Evolutionary conservation across 2,329 filamentous ascomycete species (phyloP).

Genomic region (Penicillium digitatum): DNA sequence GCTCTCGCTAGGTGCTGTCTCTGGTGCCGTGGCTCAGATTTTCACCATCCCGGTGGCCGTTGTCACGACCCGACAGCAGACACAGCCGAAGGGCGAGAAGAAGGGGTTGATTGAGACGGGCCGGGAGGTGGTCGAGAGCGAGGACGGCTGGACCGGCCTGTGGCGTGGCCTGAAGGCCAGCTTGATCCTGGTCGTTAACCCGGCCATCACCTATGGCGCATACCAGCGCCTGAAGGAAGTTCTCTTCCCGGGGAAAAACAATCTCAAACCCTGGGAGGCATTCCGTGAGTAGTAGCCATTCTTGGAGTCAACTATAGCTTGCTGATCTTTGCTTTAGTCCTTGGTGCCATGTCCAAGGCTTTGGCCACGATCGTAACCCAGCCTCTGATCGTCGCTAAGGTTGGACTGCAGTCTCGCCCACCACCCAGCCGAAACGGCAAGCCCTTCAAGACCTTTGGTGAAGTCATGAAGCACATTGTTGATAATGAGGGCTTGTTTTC

Average conservation of each 20-base stretch:
- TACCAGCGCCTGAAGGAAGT: slow-evolving; percentile 81
- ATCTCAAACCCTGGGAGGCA: slow-evolving; percentile 76
- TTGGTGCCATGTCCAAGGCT: slow-evolving; percentile 89
- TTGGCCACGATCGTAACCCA: slow-evolving; percentile 89
- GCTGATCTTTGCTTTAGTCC: slow-evolving; percentile 52
- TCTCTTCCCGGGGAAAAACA: slow-evolving; percentile 72
- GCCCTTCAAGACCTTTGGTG: slow-evolving; percentile 86
- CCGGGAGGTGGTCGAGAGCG: slow-evolving; percentile 80
- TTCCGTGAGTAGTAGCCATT: slow-evolving; percentile 65
- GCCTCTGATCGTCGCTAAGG: slow-evolving; percentile 95
- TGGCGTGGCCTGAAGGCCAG: slow-evolving; percentile 18
- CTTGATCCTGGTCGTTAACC: slow-evolving; percentile 19
- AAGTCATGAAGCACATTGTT: slow-evolving; percentile 93
- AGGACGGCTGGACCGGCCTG: slow-evolving; percentile 65
- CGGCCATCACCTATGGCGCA: slow-evolving; percentile 82
- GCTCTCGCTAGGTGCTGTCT: slow-evolving; percentile 76
- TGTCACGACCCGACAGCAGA: slow-evolving; percentile 93
- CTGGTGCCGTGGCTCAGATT: slow-evolving; percentile 85
- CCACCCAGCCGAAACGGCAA: slow-evolving; percentile 79
- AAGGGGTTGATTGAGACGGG: slow-evolving; percentile 86
- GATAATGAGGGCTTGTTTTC: slow-evolving; percentile 76
- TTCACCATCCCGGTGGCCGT: slow-evolving; percentile 97
- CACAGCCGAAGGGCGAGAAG: slow-evolving; percentile 75
- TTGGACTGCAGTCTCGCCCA: slow-evolving; percentile 89
- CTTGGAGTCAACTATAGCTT: background rate